Percentiles rank a stretch among this genome's conserved stretches.
phyloP scores from a whole-genome alignment of 176 grass and related monocot species.

The Cenchrus purpureus region DNA sequence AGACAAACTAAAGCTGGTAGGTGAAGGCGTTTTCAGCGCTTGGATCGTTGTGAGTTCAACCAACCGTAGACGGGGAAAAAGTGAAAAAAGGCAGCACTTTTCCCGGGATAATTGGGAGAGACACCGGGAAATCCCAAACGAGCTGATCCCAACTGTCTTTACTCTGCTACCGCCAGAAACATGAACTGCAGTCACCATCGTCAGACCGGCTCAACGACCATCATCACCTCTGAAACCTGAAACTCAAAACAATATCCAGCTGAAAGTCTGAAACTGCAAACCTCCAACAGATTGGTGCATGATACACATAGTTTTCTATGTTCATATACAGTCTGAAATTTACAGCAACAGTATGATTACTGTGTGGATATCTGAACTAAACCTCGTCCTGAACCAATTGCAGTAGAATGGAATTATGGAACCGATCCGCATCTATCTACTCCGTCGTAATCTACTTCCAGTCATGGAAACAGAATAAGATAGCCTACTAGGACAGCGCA shows the following conservation, averaged over 20 bases:
- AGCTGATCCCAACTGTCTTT: neutral
- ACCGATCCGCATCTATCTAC: neutral
- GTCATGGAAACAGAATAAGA: too few species aligned
- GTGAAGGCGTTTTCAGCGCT: slow-evolving; percentile 5
- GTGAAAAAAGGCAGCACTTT: neutral
- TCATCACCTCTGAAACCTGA: too few species aligned
- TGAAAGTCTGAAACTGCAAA: neutral
- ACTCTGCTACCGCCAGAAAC: neutral
- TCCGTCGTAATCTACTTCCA: too few species aligned
- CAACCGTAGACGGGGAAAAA: neutral
- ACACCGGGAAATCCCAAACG: neutral
- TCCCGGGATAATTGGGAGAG: neutral
- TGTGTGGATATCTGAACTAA: neutral
- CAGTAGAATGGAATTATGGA: neutral
- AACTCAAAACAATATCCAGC: too few species aligned
- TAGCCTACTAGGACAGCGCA: neutral
- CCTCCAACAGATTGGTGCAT: neutral
- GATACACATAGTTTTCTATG: too few species aligned
- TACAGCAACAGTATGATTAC: neutral
- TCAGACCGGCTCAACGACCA: neutral
- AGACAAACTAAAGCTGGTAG: neutral
- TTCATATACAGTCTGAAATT: neutral
- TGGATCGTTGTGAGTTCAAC: neutral
- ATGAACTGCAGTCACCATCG: neutral
- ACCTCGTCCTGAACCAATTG: too few species aligned